Percentiles rank a stretch among this genome's conserved stretches.
phyloP scores from a whole-genome alignment of 2,329 filamentous ascomycete genomes.

The Aspergillus flavus region DNA sequence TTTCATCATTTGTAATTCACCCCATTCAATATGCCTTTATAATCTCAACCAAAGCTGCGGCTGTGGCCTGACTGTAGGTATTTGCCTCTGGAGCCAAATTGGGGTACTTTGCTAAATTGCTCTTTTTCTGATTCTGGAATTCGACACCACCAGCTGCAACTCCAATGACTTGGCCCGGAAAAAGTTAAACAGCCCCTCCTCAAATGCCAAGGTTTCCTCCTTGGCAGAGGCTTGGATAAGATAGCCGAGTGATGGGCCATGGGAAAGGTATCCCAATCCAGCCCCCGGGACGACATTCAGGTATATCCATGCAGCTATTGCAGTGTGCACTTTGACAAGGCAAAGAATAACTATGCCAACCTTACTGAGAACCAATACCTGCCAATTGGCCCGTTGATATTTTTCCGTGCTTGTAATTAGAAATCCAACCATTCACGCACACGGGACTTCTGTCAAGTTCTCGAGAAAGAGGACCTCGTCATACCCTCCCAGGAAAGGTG shows the following conservation, averaged over 20 bases:
- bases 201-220: constrained; percentile 55
- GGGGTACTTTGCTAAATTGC: too few species aligned
- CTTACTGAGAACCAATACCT: not conserved
- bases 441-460: not conserved
- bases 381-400: not conserved
- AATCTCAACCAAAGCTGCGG: too few species aligned
- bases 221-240: constrained; percentile 64
- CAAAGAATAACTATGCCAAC: not conserved
- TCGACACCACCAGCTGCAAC: constrained; percentile 69
- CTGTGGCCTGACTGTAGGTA: too few species aligned
- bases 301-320: constrained; percentile 56
- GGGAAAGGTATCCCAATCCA: constrained; percentile 69
- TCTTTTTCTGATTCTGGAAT: constrained; percentile 60
- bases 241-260: constrained; percentile 54
- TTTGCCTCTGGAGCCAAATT: too few species aligned
- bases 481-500: constrained; percentile 38
- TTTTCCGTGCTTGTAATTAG: not conserved
- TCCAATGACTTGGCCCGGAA: constrained; percentile 67
- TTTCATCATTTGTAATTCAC: constrained; percentile 49
- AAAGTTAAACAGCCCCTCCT: constrained; percentile 68
- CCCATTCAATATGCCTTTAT: not conserved
- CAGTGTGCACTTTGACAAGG: constrained; percentile 16
- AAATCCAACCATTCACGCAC: not conserved
- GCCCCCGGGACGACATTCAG: constrained; percentile 62
- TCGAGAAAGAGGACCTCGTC: constrained; percentile 28